These are phyloP conservation scores for Carex arenaria DNA, from an alignment of 202 grass and related monocot species.

Conservation along the genomic window DNA sequence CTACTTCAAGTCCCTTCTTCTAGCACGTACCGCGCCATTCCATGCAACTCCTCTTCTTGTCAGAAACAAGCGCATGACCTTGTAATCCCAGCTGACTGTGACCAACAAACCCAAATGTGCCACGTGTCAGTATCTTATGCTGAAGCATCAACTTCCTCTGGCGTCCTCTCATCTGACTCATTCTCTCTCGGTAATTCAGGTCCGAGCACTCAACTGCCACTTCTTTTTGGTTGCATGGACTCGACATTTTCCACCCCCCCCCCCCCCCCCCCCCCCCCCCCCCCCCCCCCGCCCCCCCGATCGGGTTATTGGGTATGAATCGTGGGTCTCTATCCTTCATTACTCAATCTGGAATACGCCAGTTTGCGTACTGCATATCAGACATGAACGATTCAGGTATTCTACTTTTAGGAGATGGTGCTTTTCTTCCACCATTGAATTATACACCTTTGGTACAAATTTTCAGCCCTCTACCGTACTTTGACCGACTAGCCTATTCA, in stretches of 20 bases:
- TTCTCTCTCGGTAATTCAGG: conserved; percentile 37
- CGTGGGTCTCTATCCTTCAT: conserved; percentile 77
- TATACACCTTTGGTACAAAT: conserved; percentile 71
- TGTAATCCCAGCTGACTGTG: conserved; percentile 51
- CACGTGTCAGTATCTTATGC: conserved; percentile 69
- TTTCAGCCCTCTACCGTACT: conserved; percentile 64
- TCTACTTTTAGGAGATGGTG: conserved; percentile 56
- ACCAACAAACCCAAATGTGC: conserved; percentile 37
- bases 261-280: conserved; percentile 26
- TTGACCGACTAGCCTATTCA: conserved; percentile 72
- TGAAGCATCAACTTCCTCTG: conserved; percentile 58
- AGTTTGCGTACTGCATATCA: conserved; percentile 77
- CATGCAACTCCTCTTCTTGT: conserved; percentile 56
- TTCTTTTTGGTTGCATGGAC: conserved; percentile 67
- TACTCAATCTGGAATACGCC: conserved; percentile 50
- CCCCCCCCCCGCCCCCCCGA: conserved; percentile 6
- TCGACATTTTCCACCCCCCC: conserved; percentile 29
- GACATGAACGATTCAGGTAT: conserved; percentile 32
- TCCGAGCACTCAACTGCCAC: background rate
- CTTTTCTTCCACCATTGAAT: conserved; percentile 31
- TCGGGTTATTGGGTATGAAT: conserved; percentile 78
- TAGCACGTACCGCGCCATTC: conserved; percentile 35
- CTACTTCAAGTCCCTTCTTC: conserved; percentile 43
- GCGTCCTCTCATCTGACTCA: conserved; percentile 45
- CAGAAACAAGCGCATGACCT: conserved; percentile 53